Conservation (phyloP, 2,329 filamentous ascomycete species). For the Aspergillus unguis region DNA sequence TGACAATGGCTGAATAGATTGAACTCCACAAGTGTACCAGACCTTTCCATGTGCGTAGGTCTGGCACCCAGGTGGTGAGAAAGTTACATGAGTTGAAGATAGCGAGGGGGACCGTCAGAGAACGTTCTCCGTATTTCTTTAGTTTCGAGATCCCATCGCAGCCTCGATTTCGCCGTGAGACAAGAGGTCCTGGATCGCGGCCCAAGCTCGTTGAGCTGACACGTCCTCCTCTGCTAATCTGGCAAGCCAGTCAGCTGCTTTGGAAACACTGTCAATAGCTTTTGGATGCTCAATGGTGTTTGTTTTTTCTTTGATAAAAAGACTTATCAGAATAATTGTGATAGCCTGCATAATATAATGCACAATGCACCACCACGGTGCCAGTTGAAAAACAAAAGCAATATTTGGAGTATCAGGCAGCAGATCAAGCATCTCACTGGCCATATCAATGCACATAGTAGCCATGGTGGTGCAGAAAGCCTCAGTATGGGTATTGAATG, state of each 20-base stretch:
- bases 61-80: not conserved
- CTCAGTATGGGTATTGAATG: slow-evolving; percentile 23
- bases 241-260: slow-evolving; percentile 9
- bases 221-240: slow-evolving; percentile 1
- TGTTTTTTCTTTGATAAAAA: slow-evolving; percentile 5
- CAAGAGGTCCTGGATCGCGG: slow-evolving; percentile 4
- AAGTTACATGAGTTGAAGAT: slow-evolving; percentile 4
- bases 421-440: slow-evolving; percentile 33
- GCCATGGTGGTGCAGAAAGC: slow-evolving; percentile 35
- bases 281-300: not conserved
- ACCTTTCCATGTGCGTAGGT: not conserved
- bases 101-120: not conserved
- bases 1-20: slow-evolving; percentile 3
- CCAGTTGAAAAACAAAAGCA: slow-evolving; percentile 28
- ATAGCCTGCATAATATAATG: slow-evolving; percentile 42
- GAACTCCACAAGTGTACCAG: not conserved
- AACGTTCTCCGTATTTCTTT: not conserved
- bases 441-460: slow-evolving; percentile 35
- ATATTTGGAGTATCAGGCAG: slow-evolving; percentile 35
- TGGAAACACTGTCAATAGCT: slow-evolving; percentile 1
- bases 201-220: slow-evolving; percentile 10
- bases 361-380: slow-evolving; percentile 42
- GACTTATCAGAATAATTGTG: slow-evolving; percentile 16
- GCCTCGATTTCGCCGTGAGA: slow-evolving; percentile 3
- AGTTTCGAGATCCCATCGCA: slow-evolving; percentile 1